Base-by-base conservation (phyloP, 495 filamentous ascomycete genomes). In the Hamigera avellanea region DNA sequence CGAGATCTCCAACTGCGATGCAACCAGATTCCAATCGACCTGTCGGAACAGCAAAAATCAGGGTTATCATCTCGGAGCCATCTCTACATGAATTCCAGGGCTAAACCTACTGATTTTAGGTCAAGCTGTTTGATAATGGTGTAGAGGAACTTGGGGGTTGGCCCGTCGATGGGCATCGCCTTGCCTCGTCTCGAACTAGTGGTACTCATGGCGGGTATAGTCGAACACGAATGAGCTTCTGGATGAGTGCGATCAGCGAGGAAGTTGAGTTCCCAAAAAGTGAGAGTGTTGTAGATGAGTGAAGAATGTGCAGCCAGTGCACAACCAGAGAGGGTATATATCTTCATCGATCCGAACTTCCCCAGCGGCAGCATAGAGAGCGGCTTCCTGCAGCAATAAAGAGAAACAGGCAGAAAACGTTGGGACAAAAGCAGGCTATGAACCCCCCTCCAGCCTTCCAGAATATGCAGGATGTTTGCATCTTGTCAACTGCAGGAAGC, bases 21-120 rank as follows among this genome's bases (percentile, higher is more conserved):
- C 80, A 16, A 87, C 80, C 37, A 66, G 54, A 43, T 71, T 76
- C 82, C 81, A 87, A 52, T 87, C 75, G 45, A 86, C 76, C 81
- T 85, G 34, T 19, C 8, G 23, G n/a, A n/a, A 7, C 36, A 29
- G 32, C 28, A 10, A 30, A 17, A 17, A 26, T 16, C 18, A 13
- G n/a, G 7, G 40, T 26, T 8, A 27, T 23, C 14, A 32, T 16
- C 14, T 25, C 23, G 1, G 21, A 43, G n/a, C 10, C 6, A 6
- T 4, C 6, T 30, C 17, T 16, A 33, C n/a, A 23, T n/a, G 4
- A n/a, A 19, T 25, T 8, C 4, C n/a, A 23, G 33, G 7, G 3
- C 6, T 25, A 35, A 37, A 64, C 76, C 59, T 52, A 82, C 80
- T 42, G 72, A 70, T 61, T 83, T 85, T 25, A 85, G 63, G 45